Base-by-base conservation (phyloP, 345 rosid species). In the thale cress (Arabidopsis thaliana) region DNA sequence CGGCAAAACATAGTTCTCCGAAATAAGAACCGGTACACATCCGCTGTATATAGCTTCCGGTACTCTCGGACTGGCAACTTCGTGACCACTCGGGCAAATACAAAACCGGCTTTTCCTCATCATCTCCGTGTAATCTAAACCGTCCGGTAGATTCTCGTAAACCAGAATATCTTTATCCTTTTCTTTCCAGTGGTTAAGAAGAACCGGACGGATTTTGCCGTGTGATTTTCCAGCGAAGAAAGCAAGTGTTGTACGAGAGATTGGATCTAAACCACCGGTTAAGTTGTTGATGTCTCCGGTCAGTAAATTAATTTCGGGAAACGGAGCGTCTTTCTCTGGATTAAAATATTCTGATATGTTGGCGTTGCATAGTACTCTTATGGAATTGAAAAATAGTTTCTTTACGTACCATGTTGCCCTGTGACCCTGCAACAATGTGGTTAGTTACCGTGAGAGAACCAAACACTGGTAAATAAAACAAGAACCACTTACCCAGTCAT, bases 21-120 rank as follows among this genome's bases (percentile, higher is more conserved):
- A 89, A 32, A 91, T 86, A 9, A 91, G 55, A 2, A 91, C 88
- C 8, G 93, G 97, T 38, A 91, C 89, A 59, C 95, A 89, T 23
- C 66, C 95, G 0, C 85, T 86, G 24, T 89, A 91, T 25, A 91
- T 88, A 0, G 95, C 87, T 69, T 91, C 95, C 0, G 81, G 88
- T 38, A 91, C 80, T 71, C 97, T 88, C 12, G 97, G 96, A 73
- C 90, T 86, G 7, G 91, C 97, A 11, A 91, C 97, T 78, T 89
- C 97, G 41, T 87, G 83, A n/a, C 97, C 93, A 8, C 96, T 89
- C 0, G 97, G 96, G 66, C 96, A 91, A 6, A 89, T 78, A 75
- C 97, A 88, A 33, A 61, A 88, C 80, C 77, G 88, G 80, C 89
- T 85, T 37, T 60, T 83, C 61, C 76, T 84, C 76, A 93, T 69